Conservation (phyloP, 108 stramenopile species). For the Nitzschia putrida region DNA sequence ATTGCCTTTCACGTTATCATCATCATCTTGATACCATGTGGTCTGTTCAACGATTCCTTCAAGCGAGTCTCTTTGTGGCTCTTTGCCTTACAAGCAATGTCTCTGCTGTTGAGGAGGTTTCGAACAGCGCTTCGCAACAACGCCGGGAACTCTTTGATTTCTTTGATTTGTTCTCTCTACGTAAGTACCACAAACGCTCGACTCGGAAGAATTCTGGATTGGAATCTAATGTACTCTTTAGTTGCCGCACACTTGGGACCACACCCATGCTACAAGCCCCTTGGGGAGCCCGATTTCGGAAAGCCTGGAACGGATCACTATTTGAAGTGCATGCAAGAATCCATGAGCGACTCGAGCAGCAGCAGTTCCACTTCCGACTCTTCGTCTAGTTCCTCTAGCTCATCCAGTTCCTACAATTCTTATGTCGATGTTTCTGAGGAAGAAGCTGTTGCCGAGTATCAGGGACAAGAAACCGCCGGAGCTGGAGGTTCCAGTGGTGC, state of each 20-base stretch:
- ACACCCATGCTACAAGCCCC: constrained; percentile 4
- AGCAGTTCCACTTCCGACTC: neutral
- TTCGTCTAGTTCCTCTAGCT: neutral
- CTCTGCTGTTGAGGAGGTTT: neutral
- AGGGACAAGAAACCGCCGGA: neutral
- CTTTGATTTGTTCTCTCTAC: constrained; percentile 13
- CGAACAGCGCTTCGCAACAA: neutral
- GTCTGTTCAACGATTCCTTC: constrained; percentile 4
- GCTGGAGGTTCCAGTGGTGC: constrained; percentile 1
- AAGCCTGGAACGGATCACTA: neutral
- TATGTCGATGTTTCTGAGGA: constrained; percentile 2
- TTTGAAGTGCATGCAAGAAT: neutral
- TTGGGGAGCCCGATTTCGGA: constrained; percentile 7
- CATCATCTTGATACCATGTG: neutral
- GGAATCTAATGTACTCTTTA: neutral
- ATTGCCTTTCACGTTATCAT: too few relatives aligned
- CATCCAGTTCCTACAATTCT: neutral
- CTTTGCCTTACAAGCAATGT: neutral
- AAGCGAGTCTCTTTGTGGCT: neutral
- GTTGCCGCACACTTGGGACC: constrained; percentile 10
- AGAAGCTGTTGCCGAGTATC: neutral
- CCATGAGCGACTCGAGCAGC: neutral
- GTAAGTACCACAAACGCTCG: neutral
- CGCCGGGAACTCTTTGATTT: constrained; percentile 21
- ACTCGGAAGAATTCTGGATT: neutral